Percentiles rank a stretch among this genome's conserved stretches.
phyloP scores from a whole-genome alignment of 768 basidiomycete species.

The Suillus occidentalis region DNA sequence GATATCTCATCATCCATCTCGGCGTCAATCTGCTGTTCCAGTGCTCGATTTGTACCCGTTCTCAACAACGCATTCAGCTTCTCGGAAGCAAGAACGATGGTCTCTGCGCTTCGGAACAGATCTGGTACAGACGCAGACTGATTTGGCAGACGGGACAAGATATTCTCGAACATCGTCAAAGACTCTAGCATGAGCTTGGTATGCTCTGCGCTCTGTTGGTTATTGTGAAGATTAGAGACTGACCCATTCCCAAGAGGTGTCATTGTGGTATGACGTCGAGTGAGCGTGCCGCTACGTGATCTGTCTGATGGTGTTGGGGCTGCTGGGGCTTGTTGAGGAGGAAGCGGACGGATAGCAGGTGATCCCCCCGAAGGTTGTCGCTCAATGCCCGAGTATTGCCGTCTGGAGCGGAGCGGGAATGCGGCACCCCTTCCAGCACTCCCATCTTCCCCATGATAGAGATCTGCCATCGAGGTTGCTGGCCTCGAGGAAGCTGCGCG shows the following conservation, averaged over 20 bases:
- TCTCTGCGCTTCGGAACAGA: slow-evolving; percentile 59
- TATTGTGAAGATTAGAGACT: slow-evolving; percentile 11
- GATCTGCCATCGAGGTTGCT: slow-evolving; percentile 57
- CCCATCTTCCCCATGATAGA: slow-evolving; percentile 31
- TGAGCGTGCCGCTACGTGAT: slow-evolving; percentile 12
- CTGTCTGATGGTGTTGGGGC: slow-evolving; percentile 16
- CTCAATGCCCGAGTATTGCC: slow-evolving; percentile 17
- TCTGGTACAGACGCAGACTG: slow-evolving; percentile 49
- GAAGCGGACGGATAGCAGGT: slow-evolving; percentile 10
- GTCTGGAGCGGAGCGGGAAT: slow-evolving; percentile 22
- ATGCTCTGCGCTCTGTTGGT: slow-evolving; percentile 51
- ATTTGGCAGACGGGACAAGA: slow-evolving; percentile 55
- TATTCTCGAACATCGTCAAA: slow-evolving; percentile 66
- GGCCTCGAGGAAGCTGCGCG: slow-evolving; percentile 36
- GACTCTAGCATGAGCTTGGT: slow-evolving; percentile 69
- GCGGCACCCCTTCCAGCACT: slow-evolving; percentile 11
- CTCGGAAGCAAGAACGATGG: slow-evolving; percentile 65
- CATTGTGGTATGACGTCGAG: slow-evolving; percentile 16
- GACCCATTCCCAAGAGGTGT: slow-evolving; percentile 21
- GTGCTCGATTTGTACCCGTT: slow-evolving; percentile 52
- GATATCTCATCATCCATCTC: slow-evolving; percentile 58
- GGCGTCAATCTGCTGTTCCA: slow-evolving; percentile 74
- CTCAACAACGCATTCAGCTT: slow-evolving; percentile 63
- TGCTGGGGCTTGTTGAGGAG: slow-evolving; percentile 18
- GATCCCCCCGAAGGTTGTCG: slow-evolving; percentile 19